Evolutionary conservation across 192 early-diverging fungal genomes (phyloP).

Genomic region (Diversispora eburnea): DNA sequence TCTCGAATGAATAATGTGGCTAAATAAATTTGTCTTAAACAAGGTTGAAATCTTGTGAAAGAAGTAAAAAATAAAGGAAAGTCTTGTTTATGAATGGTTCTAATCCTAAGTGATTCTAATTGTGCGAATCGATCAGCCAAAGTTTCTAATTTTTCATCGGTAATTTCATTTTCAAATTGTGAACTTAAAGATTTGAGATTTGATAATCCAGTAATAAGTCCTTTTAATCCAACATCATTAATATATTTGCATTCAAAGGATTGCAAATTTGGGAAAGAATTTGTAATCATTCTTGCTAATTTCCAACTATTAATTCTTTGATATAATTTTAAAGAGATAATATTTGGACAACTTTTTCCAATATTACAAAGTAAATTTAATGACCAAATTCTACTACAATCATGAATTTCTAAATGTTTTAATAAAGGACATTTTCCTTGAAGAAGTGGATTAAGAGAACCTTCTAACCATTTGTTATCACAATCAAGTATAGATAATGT

Average conservation of each 20-base stretch:
- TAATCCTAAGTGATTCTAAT: constrained; percentile 4
- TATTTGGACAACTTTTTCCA: neutral
- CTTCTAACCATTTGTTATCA: constrained; percentile 11
- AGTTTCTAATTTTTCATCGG: neutral
- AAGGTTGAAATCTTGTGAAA: neutral
- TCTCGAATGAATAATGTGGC: neutral
- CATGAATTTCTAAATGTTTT: constrained; percentile 10
- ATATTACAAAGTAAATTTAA: constrained; percentile 1
- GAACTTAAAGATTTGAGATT: constrained; percentile 12
- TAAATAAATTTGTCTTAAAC: constrained; percentile 6
- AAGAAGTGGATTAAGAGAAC: neutral
- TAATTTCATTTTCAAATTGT: constrained; percentile 14
- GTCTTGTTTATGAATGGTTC: constrained; percentile 1
- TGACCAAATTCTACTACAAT: constrained; percentile 4
- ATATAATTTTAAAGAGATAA: constrained; percentile 14
- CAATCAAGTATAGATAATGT: neutral
- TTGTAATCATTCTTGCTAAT: neutral
- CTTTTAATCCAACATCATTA: constrained; percentile 9
- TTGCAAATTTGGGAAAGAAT: constrained; percentile 17
- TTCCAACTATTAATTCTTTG: neutral
- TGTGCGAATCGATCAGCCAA: neutral
- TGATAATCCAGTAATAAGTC: neutral
- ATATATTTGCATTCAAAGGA: constrained; percentile 14
- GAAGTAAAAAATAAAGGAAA: neutral
- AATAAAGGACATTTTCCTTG: constrained; percentile 14